phyloP scores from a whole-genome alignment of 2,329 filamentous ascomycete genomes.

The Cladorrhinum sp. region DNA sequence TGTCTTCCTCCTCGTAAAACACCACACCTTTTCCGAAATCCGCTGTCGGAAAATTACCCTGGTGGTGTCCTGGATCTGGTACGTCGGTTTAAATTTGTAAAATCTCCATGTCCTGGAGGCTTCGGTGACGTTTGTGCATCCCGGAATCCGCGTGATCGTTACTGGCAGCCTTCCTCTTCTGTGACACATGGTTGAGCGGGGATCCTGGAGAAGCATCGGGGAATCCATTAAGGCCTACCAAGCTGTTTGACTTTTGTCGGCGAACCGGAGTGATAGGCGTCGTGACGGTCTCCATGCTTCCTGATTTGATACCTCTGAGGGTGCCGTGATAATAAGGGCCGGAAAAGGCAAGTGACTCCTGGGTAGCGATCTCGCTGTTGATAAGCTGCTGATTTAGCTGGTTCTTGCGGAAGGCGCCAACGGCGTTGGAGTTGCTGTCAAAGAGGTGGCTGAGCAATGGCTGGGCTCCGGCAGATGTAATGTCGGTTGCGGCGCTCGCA shows the following conservation, averaged over 20 bases:
- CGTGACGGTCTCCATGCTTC: conserved; percentile 63
- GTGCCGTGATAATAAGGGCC: conserved; percentile 59
- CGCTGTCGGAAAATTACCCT: no score
- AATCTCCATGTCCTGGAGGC: conserved; percentile 55
- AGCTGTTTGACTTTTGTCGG: conserved; percentile 50
- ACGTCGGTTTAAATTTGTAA: conserved; percentile 40
- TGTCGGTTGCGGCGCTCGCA: conserved; percentile 48
- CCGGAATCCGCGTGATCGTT: conserved; percentile 32
- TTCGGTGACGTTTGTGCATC: conserved; percentile 56
- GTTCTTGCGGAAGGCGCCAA: conserved; percentile 74
- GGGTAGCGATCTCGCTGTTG: conserved; percentile 57
- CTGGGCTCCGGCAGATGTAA: conserved; percentile 41
- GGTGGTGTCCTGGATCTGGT: not conserved
- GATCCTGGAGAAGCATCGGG: conserved; percentile 41
- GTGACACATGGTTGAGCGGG: conserved; percentile 46
- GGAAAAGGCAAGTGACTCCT: conserved; percentile 61
- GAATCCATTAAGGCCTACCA: conserved; percentile 17
- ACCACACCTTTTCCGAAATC: no score
- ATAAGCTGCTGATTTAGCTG: conserved; percentile 62
- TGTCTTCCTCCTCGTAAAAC: conserved; percentile 13
- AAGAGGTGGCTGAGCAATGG: conserved; percentile 65
- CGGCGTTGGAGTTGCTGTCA: conserved; percentile 62
- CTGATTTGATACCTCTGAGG: conserved; percentile 61
- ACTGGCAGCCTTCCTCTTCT: conserved; percentile 55
- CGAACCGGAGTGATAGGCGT: conserved; percentile 67